These are phyloP conservation scores for Dioscorea alata DNA, from an alignment of 106 monocot species.

Conservation along the genomic window DNA sequence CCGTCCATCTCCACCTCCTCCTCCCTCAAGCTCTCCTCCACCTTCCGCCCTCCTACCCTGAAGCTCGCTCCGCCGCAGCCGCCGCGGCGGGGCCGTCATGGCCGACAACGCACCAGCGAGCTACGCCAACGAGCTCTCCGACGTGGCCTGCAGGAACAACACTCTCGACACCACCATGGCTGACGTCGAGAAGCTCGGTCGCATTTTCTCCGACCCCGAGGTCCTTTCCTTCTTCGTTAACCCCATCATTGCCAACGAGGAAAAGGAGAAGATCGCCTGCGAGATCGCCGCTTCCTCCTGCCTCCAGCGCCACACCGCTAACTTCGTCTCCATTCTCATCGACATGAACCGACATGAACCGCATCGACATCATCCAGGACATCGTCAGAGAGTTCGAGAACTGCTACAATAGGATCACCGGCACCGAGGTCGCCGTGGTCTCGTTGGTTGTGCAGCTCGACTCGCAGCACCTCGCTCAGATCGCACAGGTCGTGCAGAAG, in stretches of 20 bases:
- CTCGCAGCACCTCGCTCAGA: slow-evolving; percentile 52
- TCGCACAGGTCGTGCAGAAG: slow-evolving; percentile 59
- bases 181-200: not conserved
- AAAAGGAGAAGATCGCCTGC: slow-evolving; percentile 40
- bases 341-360: slow-evolving; percentile 51
- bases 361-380: slow-evolving; percentile 47
- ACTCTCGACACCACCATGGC: no score
- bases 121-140: slow-evolving; percentile 73
- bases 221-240: slow-evolving; percentile 54
- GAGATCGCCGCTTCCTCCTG: slow-evolving; percentile 42
- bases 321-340: slow-evolving; percentile 70
- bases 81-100: slow-evolving; percentile 24
- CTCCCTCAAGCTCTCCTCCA: no score
- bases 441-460: slow-evolving; percentile 71
- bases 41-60: no score
- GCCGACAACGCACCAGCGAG: slow-evolving; percentile 46
- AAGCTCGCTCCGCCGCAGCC: slow-evolving; percentile 4
- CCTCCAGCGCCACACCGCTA: slow-evolving; percentile 53
- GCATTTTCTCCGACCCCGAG: slow-evolving; percentile 33
- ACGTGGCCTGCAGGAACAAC: slow-evolving; percentile 26
- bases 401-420: slow-evolving; percentile 58
- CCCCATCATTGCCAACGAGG: slow-evolving; percentile 47
- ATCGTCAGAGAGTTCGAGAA: slow-evolving; percentile 73
- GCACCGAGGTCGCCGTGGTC: slow-evolving; percentile 79
- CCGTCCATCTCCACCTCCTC: no score